These are phyloP conservation scores for Fusarium sp. DNA, from an alignment of 2,329 filamentous ascomycete genomes.

Conservation along the genomic window DNA sequence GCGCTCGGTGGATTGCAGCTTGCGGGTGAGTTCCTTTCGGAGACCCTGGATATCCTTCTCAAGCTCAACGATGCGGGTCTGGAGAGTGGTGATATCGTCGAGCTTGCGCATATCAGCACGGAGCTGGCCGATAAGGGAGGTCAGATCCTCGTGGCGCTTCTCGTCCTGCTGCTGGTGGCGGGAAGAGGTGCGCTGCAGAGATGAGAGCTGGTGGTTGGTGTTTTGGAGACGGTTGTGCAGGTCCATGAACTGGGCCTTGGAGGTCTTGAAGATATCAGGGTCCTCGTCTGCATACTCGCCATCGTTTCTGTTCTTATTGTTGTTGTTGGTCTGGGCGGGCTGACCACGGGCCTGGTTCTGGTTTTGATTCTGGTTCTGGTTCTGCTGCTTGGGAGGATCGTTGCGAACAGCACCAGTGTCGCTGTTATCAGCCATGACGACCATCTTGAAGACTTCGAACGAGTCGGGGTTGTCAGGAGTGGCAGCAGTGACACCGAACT, in stretches of 20 bases:
- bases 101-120: slow-evolving; percentile 60
- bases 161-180: slow-evolving; percentile 64
- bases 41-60: slow-evolving; percentile 70
- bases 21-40: slow-evolving; percentile 62
- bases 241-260: slow-evolving; percentile 79
- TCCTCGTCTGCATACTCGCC: slow-evolving; percentile 61
- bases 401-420: slow-evolving; percentile 46
- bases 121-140: slow-evolving; percentile 61
- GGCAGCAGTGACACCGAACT: slow-evolving; percentile 87
- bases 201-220: slow-evolving; percentile 75
- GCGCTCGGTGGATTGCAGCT: slow-evolving; percentile 63
- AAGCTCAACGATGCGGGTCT: slow-evolving; percentile 63
- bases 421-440: slow-evolving; percentile 71
- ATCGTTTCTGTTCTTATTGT: slow-evolving; percentile 49
- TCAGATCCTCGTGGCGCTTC: slow-evolving; percentile 68
- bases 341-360: slow-evolving; percentile 27
- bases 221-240: slow-evolving; percentile 85
- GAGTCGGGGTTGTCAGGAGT: slow-evolving; percentile 93
- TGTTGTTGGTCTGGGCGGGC: slow-evolving; percentile 41
- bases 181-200: slow-evolving; percentile 69
- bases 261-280: slow-evolving; percentile 62
- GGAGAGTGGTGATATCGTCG: slow-evolving; percentile 59
- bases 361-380: slow-evolving; percentile 15
- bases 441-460: slow-evolving; percentile 91
- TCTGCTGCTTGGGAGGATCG: slow-evolving; percentile 49